Evolutionary conservation across 2,329 filamentous ascomycete species (phyloP).

Genomic region (Aspergillus sp.): DNA sequence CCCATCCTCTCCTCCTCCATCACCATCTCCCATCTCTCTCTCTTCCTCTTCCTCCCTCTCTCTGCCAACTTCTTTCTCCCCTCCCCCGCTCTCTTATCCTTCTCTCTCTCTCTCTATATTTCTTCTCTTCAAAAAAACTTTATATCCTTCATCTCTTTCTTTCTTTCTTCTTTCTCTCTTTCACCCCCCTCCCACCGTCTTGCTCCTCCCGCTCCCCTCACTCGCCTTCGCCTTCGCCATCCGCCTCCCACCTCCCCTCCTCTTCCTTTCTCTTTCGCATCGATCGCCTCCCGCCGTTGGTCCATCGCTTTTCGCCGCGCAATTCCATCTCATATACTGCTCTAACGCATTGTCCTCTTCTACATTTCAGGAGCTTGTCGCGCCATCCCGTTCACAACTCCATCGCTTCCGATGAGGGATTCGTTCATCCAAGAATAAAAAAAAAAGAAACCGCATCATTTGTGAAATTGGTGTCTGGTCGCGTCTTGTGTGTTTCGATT

Average conservation of each 20-base stretch:
- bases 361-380: not conserved
- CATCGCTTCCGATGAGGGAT: too few species aligned
- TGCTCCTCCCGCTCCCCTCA: slow-evolving; percentile 4
- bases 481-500: too few species aligned
- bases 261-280: slow-evolving; percentile 3
- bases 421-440: too few species aligned
- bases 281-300: not conserved
- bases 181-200: slow-evolving; percentile 8
- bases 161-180: slow-evolving; percentile 6
- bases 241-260: not conserved
- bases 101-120: slow-evolving; percentile 15
- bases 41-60: not conserved
- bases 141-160: slow-evolving; percentile 12
- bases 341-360: slow-evolving; percentile 1
- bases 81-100: slow-evolving; percentile 1
- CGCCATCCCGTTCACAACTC: not conserved
- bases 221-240: slow-evolving; percentile 1
- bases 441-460: too few species aligned
- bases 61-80: too few species aligned
- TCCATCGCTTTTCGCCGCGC: slow-evolving; percentile 3
- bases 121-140: slow-evolving; percentile 13
- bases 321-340: too few species aligned
- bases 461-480: too few species aligned
- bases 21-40: slow-evolving; percentile 6
- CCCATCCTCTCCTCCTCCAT: too few species aligned